A percentile compares a stretch with the other conserved stretches of the same genome.
phyloP scores from a whole-genome alignment of 2,329 filamentous ascomycete species.

The Fusarium sp. region DNA sequence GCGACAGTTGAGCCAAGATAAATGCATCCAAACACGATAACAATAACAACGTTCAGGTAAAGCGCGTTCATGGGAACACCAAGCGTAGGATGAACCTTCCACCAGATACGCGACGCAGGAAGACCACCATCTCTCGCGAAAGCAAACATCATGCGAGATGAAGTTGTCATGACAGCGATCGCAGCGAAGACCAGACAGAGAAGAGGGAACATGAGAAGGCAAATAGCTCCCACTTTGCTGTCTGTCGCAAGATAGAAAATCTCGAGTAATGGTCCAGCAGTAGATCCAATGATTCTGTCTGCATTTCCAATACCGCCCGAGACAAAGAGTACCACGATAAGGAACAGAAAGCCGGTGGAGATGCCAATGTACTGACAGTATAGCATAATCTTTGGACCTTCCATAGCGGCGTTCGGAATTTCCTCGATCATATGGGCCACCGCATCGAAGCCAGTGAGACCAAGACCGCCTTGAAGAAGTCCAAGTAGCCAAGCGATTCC shows the following conservation, averaged over 20 bases:
- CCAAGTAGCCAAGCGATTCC: slow-evolving; percentile 52
- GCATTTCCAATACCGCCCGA: slow-evolving; percentile 65
- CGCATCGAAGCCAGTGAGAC: slow-evolving; percentile 51
- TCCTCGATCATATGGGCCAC: slow-evolving; percentile 54
- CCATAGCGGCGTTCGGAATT: slow-evolving; percentile 48
- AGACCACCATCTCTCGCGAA: slow-evolving; percentile 75
- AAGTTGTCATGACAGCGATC: slow-evolving; percentile 74
- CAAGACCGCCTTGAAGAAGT: slow-evolving; percentile 50
- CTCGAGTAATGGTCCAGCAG: slow-evolving; percentile 69
- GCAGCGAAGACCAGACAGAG: slow-evolving; percentile 73
- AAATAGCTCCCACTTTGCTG: slow-evolving; percentile 71
- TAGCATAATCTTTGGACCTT: slow-evolving; percentile 56
- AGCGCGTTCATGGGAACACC: slow-evolving; percentile 76
- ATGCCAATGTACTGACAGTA: slow-evolving; percentile 72
- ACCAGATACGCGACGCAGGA: slow-evolving; percentile 69
- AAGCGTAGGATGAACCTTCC: slow-evolving; percentile 69
- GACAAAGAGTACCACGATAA: slow-evolving; percentile 73
- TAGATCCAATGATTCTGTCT: slow-evolving; percentile 60
- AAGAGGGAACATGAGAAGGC: slow-evolving; percentile 75
- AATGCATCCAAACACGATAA: slow-evolving; percentile 76
- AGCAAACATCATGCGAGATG: slow-evolving; percentile 74
- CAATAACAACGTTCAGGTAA: slow-evolving; percentile 68
- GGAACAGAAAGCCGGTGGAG: slow-evolving; percentile 71
- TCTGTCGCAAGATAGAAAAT: slow-evolving; percentile 73
- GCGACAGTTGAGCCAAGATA: slow-evolving; percentile 74